Conservation (phyloP, 1,284 basidiomycete species). For the Melampsora abietis-canadensis region DNA sequence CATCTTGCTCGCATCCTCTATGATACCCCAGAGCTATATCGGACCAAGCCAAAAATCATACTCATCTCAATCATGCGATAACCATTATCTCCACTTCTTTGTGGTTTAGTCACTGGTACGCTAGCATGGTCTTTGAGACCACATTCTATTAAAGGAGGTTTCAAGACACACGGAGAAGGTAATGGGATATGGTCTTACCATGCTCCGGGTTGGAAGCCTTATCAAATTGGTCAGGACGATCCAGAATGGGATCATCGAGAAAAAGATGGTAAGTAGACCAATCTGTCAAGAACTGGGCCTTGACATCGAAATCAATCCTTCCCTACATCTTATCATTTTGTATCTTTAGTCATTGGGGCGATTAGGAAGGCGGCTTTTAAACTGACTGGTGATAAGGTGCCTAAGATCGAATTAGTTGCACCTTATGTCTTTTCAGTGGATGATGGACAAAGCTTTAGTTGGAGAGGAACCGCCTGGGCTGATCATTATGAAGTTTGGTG, state of each 20-base stretch:
- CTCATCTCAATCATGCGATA: slow-evolving; percentile 38
- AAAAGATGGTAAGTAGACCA: slow-evolving; percentile 10
- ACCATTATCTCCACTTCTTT: slow-evolving; percentile 41
- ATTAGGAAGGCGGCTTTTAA: slow-evolving; percentile 38
- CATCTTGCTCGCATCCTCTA: not conserved
- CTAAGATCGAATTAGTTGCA: not conserved
- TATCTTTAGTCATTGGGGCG: slow-evolving; percentile 1
- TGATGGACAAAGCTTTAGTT: slow-evolving; percentile 31
- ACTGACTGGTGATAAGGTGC: slow-evolving; percentile 20
- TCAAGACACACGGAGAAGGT: slow-evolving; percentile 52
- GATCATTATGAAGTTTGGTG: slow-evolving; percentile 34
- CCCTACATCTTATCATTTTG: too few species aligned
- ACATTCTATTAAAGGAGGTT: slow-evolving; percentile 49
- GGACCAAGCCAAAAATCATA: not conserved
- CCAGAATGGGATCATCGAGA: slow-evolving; percentile 42
- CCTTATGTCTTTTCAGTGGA: slow-evolving; percentile 17
- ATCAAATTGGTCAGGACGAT: slow-evolving; percentile 1
- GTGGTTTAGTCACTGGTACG: slow-evolving; percentile 44
- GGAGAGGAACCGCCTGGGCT: slow-evolving; percentile 39
- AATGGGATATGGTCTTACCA: slow-evolving; percentile 50
- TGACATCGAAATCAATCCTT: too few species aligned
- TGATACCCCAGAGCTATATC: not conserved
- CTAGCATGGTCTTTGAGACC: slow-evolving; percentile 51
- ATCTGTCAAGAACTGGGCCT: too few species aligned
- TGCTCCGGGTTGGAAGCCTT: slow-evolving; percentile 43